These are phyloP conservation scores for Haplosporangium sp. DNA, from an alignment of 371 early-diverging fungal genomes.

Conservation along the genomic window DNA sequence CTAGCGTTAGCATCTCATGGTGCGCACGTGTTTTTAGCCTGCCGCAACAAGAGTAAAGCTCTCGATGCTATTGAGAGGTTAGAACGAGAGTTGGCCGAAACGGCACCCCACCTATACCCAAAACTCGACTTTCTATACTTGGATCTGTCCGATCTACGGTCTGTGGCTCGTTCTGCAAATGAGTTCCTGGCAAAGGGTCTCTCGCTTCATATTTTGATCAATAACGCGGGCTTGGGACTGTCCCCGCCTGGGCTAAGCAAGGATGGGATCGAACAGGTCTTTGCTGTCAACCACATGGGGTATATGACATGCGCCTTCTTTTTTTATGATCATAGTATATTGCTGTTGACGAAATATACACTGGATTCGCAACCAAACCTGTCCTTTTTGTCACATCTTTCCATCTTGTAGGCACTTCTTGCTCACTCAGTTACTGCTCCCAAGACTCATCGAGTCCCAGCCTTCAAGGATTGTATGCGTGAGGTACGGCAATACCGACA, in stretches of 20 bases:
- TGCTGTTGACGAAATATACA: background rate
- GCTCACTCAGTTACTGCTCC: conserved; percentile 33
- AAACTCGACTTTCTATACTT: conserved; percentile 38
- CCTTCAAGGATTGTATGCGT: conserved; percentile 44
- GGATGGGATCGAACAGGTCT: conserved; percentile 45
- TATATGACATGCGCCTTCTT: conserved; percentile 6
- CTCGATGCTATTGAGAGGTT: conserved; percentile 63
- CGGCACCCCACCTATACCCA: conserved; percentile 37
- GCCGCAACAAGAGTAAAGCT: conserved; percentile 62
- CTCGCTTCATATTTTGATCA: conserved; percentile 36
- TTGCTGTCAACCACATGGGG: conserved; percentile 54
- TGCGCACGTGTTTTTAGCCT: conserved; percentile 67
- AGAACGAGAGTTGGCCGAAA: conserved; percentile 54
- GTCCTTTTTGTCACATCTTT: background rate
- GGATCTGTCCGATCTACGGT: conserved; percentile 39
- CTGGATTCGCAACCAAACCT: background rate
- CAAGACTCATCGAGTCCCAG: conserved; percentile 40
- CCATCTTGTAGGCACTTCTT: conserved; percentile 30
- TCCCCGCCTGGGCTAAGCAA: conserved; percentile 21
- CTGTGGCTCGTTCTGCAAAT: conserved; percentile 25
- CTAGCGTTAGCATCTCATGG: conserved; percentile 68
- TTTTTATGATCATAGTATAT: too few species aligned
- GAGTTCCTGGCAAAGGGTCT: conserved; percentile 31
- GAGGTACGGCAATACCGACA: conserved; percentile 11
- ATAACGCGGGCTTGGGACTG: conserved; percentile 44